Evolutionary conservation across 2,329 filamentous ascomycete genomes (phyloP), one percentile per base, ranked within the genome.

Genomic region (Neofusicoccum parvum): DNA sequence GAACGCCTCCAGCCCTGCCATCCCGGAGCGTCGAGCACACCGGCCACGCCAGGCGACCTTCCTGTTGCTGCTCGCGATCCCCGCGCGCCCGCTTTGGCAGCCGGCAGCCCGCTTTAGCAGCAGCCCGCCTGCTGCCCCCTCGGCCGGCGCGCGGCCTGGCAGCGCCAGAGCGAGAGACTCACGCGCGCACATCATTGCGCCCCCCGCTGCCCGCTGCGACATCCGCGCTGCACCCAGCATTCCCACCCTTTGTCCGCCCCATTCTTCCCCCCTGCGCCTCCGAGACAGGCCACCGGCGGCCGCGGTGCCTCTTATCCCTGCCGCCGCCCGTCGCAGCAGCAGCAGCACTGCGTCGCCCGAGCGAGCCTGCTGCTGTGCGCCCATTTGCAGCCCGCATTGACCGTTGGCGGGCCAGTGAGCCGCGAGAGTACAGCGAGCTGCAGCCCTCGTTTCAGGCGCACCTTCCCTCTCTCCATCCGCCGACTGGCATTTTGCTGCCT

Each of bases 401-500:
- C 62, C 62, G 62, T 50, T n/a, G 39, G 37, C 17, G 34, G 62
- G 51, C 62, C 62, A 65, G 62, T 58, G 53, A 51, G 37, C 39
- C 41, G 50, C 50, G 48, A 37, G 62, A 37, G 62, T 56, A 58
- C 51, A 65, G 39, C 62, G 36, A 65, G 41, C 59, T 62, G 59
- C 51, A 65, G 62, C 62, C 49, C 39, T 64, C 62, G 62, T 65
- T 65, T 65, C 62, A 65, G 62, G 62, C 62, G 62, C 62, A 65
- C 51, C 62, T 65, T 65, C 50, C 59, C 62, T 65, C 62, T 65
- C 62, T 56, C 62, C 62, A 65, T 51, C 59, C 59, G 59, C 59
- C 59, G 59, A 50, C 59, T 51, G 56, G 56, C 56, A 60, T 60
- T 50, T 62, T 62, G 59, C 62, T 62, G 59, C 62, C 62, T 53